Conservation (phyloP, 768 basidiomycete genomes). For the Suillus subaureus region DNA sequence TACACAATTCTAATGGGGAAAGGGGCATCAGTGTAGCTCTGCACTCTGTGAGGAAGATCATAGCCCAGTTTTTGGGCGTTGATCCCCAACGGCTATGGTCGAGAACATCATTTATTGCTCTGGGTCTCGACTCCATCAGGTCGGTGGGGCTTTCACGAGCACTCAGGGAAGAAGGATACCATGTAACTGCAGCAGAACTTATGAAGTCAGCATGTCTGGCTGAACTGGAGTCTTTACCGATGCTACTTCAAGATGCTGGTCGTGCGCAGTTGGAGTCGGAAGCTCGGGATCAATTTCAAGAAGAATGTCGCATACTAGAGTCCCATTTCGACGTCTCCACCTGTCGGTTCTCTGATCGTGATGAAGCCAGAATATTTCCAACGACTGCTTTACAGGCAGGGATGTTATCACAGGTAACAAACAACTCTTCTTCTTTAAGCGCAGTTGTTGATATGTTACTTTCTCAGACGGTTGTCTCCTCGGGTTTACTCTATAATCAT, state of each 20-base stretch:
- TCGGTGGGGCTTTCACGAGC: conserved; percentile 44
- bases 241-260: neutral
- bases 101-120: conserved; percentile 41
- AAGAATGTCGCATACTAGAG: conserved; percentile 5
- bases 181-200: conserved; percentile 39
- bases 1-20: conserved; percentile 2
- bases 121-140: conserved; percentile 51
- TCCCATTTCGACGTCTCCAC: conserved; percentile 14
- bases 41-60: conserved; percentile 14
- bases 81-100: conserved; percentile 16
- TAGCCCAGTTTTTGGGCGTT: conserved; percentile 23
- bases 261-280: neutral
- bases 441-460: neutral
- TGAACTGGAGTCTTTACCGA: conserved; percentile 8
- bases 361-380: conserved; percentile 39
- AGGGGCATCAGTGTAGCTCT: conserved; percentile 8
- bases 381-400: conserved; percentile 49
- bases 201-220: conserved; percentile 26
- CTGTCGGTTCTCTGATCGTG: conserved; percentile 27
- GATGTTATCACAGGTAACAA: conserved; percentile 49
- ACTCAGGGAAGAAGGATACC: conserved; percentile 36
- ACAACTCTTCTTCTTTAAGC: neutral
- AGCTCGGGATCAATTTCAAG: conserved; percentile 10
- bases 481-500: conserved; percentile 35
- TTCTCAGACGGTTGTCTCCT: conserved; percentile 30